These are phyloP conservation scores for Cladosporium sp. DNA, from an alignment of 2,329 filamentous ascomycete genomes.

Conservation along the genomic window DNA sequence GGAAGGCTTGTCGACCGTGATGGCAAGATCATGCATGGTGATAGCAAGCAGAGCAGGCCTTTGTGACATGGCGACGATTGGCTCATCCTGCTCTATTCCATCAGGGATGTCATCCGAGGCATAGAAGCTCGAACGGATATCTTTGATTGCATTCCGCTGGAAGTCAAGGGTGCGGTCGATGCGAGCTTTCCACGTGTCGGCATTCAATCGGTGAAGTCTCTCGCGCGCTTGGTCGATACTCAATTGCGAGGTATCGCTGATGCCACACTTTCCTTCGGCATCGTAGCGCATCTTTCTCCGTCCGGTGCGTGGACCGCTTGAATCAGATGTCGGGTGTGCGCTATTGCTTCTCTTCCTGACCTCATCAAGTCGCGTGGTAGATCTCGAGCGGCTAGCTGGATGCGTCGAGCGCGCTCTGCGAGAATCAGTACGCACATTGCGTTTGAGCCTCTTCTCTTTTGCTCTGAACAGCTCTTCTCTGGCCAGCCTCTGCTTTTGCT, in stretches of 20 bases:
- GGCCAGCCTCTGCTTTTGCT: constrained; percentile 85
- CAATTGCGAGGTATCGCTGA: constrained; percentile 69
- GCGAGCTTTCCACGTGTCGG: constrained; percentile 85
- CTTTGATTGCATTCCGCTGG: constrained; percentile 70
- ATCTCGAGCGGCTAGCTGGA: constrained; percentile 37
- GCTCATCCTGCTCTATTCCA: constrained; percentile 77
- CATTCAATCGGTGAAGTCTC: constrained; percentile 73
- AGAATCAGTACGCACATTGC: constrained; percentile 42
- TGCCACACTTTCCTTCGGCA: constrained; percentile 67
- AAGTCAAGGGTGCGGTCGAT: constrained; percentile 73
- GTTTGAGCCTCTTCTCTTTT: constrained; percentile 72
- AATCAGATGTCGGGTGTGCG: constrained; percentile 20
- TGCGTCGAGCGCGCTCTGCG: constrained; percentile 52
- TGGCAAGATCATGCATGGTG: constrained; percentile 76
- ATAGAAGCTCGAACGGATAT: constrained; percentile 76
- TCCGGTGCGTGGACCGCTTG: constrained; percentile 23
- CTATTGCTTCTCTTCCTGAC: constrained; percentile 16
- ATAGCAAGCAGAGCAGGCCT: constrained; percentile 79
- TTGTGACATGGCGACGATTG: constrained; percentile 78
- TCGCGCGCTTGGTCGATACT: constrained; percentile 72
- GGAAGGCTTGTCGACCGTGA: constrained; percentile 86
- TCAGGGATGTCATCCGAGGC: constrained; percentile 76
- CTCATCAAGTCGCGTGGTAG: constrained; percentile 23
- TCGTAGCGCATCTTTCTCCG: constrained; percentile 62
- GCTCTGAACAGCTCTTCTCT: constrained; percentile 85